A percentile compares a stretch with the other conserved stretches of the same genome.
Evolutionary conservation across 371 early-diverging fungal species (phyloP).

Genomic region (Basidiobolus heterosporus): DNA sequence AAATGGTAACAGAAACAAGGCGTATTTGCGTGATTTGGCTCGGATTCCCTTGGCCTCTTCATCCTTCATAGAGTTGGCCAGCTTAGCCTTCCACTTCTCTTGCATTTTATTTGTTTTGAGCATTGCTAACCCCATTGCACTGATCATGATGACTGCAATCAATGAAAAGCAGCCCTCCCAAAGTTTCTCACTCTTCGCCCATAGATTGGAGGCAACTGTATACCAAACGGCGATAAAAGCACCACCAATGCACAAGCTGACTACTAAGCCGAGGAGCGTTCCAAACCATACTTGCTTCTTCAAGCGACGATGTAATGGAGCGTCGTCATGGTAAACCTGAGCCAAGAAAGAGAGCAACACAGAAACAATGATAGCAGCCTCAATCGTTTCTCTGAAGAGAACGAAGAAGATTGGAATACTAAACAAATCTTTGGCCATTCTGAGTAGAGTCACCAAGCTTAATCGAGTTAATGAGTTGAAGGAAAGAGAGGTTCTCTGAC

Average conservation of each 20-base stretch:
- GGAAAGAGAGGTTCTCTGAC: no score
- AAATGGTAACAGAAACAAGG: slow-evolving; percentile 60
- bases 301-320: slow-evolving; percentile 3
- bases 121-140: slow-evolving; percentile 55
- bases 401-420: slow-evolving; percentile 70
- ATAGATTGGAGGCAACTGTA: slow-evolving; percentile 36
- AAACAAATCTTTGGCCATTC: slow-evolving; percentile 21
- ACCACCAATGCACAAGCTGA: slow-evolving; percentile 47
- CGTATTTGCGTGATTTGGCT: slow-evolving; percentile 17
- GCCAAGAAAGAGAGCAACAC: slow-evolving; percentile 46
- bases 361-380: slow-evolving; percentile 66
- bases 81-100: slow-evolving; percentile 45
- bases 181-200: slow-evolving; percentile 48
- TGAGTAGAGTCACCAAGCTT: no score
- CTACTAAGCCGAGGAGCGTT: slow-evolving; percentile 30
- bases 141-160: slow-evolving; percentile 50
- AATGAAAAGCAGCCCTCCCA: slow-evolving; percentile 41
- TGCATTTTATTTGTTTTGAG: slow-evolving; percentile 45
- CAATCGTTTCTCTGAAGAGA: slow-evolving; percentile 65
- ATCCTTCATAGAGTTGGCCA: slow-evolving; percentile 29
- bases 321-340: no score
- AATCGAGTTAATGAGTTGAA: no score
- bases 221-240: slow-evolving; percentile 56
- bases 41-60: slow-evolving; percentile 10
- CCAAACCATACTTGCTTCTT: slow-evolving; percentile 37